Evolutionary conservation across 1,284 basidiomycete genomes (phyloP), one percentile per base, ranked within the genome.

Genomic region (Farysia itapuensis): DNA sequence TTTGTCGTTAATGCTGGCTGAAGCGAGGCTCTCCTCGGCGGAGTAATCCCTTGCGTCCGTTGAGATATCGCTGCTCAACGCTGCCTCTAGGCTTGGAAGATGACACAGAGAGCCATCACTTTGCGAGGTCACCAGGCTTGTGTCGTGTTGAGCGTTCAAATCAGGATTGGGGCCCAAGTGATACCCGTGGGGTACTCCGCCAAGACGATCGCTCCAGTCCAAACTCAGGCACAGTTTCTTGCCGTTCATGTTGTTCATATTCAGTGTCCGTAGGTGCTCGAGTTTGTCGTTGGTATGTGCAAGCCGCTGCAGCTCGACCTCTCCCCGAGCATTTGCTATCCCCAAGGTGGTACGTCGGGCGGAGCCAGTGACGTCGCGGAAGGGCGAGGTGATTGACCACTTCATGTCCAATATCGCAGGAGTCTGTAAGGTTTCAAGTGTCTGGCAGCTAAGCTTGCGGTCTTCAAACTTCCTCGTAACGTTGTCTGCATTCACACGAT

Each of bases 371-470:
- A n/a, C 12, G 28, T 35, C 44, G 9, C 11, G 11, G 4, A 25
- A 30, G 0, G 20, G 13, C 12, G 18, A 12, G 3, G 54, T 53
- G 36, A 64, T 45, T 4, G 42, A 64, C 74, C 74, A 76, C 34
- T 74, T 74, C 51, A 68, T 67, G 39, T 76, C 74, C n/a, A 76
- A 43, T 14, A 76, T 67, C 4, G 74, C 74, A 0, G 67, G 47
- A 20, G 56, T 71, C 4, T 65, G 54, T 26, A 60, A 46, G 20
- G 21, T 40, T 31, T 54, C 44, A 14, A 47, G 26, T 31, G 35
- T 47, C 2, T 47, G 39, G 33, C 50, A 53, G 23, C 46, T 14
- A 25, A 22, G 36, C 40, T 26, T 24, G 5, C 31, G 9, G 9
- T n/a, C 25, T n/a, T 28, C 25, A 9, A 9, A 11, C 30, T 9